phyloP scores from a whole-genome alignment of 2,329 filamentous ascomycete genomes.

The Triangularia setosa region DNA sequence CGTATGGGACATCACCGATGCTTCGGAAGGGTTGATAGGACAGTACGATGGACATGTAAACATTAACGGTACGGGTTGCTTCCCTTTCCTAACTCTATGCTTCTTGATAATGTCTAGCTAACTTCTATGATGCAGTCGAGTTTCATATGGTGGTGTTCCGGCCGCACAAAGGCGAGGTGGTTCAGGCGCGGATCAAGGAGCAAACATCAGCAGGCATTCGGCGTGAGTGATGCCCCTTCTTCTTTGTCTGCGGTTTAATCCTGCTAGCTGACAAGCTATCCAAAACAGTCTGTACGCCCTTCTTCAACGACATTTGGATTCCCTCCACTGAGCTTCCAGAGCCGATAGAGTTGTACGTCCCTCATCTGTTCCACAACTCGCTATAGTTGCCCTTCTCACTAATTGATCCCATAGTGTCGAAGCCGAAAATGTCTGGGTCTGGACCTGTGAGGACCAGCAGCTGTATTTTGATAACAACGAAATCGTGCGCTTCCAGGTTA shows the following conservation, averaged over 20 bases:
- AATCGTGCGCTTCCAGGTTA: slow-evolving; percentile 78
- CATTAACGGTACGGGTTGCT: slow-evolving; percentile 70
- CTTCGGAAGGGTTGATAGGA: slow-evolving; percentile 89
- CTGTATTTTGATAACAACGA: slow-evolving; percentile 90
- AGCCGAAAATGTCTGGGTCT: slow-evolving; percentile 77
- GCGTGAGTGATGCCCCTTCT: slow-evolving; percentile 41
- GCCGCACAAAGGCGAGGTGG: slow-evolving; percentile 91
- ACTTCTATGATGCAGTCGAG: slow-evolving; percentile 57
- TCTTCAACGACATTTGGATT: slow-evolving; percentile 90
- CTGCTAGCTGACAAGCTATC: not conserved
- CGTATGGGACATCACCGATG: slow-evolving; percentile 83
- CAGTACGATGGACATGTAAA: slow-evolving; percentile 90
- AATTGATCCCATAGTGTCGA: not conserved
- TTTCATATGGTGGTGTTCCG: slow-evolving; percentile 92
- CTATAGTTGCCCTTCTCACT: not conserved
- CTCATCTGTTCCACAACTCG: not conserved
- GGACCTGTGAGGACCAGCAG: slow-evolving; percentile 68
- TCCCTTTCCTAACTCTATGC: not conserved
- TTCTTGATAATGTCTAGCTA: slow-evolving; percentile 10
- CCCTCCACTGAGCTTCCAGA: slow-evolving; percentile 70
- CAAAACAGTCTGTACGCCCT: slow-evolving; percentile 71
- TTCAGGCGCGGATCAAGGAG: slow-evolving; percentile 78
- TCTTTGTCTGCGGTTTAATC: not conserved
- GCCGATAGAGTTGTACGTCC: slow-evolving; percentile 67
- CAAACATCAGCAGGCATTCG: slow-evolving; percentile 69